Conservation (phyloP, 805 yeast genomes). For the Wickerhamiella shivajii region DNA sequence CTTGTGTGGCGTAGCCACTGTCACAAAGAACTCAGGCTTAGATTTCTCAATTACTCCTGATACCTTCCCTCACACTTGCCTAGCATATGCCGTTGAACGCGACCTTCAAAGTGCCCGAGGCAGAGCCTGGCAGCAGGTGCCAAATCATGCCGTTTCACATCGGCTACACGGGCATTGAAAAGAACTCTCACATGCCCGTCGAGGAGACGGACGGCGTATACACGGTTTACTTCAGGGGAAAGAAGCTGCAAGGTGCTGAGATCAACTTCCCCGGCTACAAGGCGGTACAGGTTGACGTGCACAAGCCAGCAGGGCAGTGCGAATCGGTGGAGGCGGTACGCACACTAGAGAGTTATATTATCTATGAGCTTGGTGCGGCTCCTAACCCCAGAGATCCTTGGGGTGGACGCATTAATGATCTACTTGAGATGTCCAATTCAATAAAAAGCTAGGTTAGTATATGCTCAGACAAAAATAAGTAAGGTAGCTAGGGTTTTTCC, state of each 20-base stretch:
- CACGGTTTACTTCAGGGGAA: slow-evolving; percentile 14
- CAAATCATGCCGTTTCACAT: slow-evolving; percentile 16
- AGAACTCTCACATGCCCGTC: slow-evolving; percentile 10
- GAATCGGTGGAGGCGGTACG: slow-evolving; percentile 7
- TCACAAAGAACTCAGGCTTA: not conserved
- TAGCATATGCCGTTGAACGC: too few species aligned
- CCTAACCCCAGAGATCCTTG: slow-evolving; percentile 2
- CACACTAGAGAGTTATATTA: slow-evolving; percentile 4
- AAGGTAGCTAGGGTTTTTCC: slow-evolving; percentile 99
- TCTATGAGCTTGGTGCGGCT: slow-evolving; percentile 6
- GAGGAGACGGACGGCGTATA: slow-evolving; percentile 1
- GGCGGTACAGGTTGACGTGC: slow-evolving; percentile 13
- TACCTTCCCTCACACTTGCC: too few species aligned
- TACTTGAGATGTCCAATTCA: slow-evolving; percentile 2
- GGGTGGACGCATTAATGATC: slow-evolving; percentile 12
- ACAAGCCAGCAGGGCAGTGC: slow-evolving; percentile 10
- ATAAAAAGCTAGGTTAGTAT: slow-evolving; percentile 14
- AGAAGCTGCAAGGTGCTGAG: slow-evolving; percentile 13
- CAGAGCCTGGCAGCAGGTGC: not conserved
- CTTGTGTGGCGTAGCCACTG: not conserved
- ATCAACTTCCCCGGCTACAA: slow-evolving; percentile 14
- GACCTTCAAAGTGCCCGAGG: slow-evolving; percentile 5
- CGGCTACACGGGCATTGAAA: slow-evolving; percentile 11
- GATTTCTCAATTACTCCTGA: too few species aligned
- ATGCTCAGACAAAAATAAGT: slow-evolving; percentile 48